phyloP scores from a whole-genome alignment of 371 early-diverging fungal genomes.

The Ordospora pajunii region DNA sequence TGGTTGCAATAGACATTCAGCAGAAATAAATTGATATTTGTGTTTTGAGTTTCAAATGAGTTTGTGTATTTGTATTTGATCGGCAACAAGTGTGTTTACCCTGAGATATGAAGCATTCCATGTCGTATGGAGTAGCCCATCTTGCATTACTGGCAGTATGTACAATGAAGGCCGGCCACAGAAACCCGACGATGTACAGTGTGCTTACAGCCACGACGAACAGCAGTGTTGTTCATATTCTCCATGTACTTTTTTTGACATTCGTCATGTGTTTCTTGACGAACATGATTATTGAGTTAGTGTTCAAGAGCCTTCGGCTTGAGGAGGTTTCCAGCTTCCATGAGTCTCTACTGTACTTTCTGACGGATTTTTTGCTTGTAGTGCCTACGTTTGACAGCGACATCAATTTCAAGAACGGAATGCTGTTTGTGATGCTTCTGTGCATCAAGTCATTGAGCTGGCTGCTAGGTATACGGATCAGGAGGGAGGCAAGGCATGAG shows the following conservation, averaged over 20 bases:
- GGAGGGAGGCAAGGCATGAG: constrained; percentile 6
- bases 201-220: constrained; percentile 25
- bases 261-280: constrained; percentile 34
- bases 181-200: constrained; percentile 20
- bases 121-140: background rate
- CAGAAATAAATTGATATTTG: too few species aligned
- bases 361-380: constrained; percentile 51
- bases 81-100: background rate
- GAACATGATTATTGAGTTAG: background rate
- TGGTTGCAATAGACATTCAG: too few species aligned
- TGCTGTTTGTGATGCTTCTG: constrained; percentile 49
- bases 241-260: constrained; percentile 44
- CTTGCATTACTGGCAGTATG: background rate
- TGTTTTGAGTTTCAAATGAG: too few species aligned
- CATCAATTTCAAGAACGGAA: constrained; percentile 32
- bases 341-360: constrained; percentile 45
- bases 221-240: constrained; percentile 51
- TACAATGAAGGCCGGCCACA: background rate
- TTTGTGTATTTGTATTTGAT: too few species aligned
- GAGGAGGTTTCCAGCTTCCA: constrained; percentile 51
- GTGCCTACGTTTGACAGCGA: constrained; percentile 55
- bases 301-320: constrained; percentile 31
- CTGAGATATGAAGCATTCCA: background rate
- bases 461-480: constrained; percentile 41
- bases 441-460: constrained; percentile 47